Base-by-base conservation (phyloP, 192 early-diverging fungal genomes). In the Backusella luteola region DNA sequence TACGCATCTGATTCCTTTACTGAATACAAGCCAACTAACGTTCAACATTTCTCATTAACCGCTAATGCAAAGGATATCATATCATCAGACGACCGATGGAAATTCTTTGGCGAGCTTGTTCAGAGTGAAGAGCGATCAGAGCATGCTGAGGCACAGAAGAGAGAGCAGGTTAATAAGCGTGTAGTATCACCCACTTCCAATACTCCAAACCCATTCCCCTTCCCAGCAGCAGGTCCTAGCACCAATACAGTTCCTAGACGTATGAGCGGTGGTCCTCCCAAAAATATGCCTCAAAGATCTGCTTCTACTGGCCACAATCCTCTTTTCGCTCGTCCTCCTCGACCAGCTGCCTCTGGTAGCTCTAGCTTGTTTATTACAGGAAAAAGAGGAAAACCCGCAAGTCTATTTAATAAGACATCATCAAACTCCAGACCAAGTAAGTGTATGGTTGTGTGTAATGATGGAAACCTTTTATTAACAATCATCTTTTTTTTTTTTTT, bases 91-190 rank as follows among this genome's bases (percentile, higher is more conserved):
- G 34, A 46, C 6, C 38, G 77, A 63, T 34, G 36, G 32, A 9
- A 21, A 12, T 66, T 46, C 12, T 78, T 78, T 42, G 32, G 66
- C 17, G 36, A 63, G 9, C 14, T 78, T 11, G 53, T 78, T 34
- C 49, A 66, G 29, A 66, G 11, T 42, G 77, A 78, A 66, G 77
- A 78, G 3, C 21, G 72, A 38, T 15, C 19, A 14, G 44, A 73
- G 12, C 26, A 36, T 11, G 46, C 35, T 1, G 44, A 42, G 7
- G 72, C 44, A 56, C 68, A 69, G 23, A 69, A 69, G n/a, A 39
- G 68, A 69, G 68, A 69, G 41, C 38, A 38, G 12, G 35, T 9
- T 12, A n/a, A 19, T 68, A 69, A 38, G 36, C 68, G 68, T 41
- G 34, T 67, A 1, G 68, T 36, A 21, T 70, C 67, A 44, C 74